phyloP scores from a whole-genome alignment of 805 yeast species.

The Metschnikowia picachoensis region DNA sequence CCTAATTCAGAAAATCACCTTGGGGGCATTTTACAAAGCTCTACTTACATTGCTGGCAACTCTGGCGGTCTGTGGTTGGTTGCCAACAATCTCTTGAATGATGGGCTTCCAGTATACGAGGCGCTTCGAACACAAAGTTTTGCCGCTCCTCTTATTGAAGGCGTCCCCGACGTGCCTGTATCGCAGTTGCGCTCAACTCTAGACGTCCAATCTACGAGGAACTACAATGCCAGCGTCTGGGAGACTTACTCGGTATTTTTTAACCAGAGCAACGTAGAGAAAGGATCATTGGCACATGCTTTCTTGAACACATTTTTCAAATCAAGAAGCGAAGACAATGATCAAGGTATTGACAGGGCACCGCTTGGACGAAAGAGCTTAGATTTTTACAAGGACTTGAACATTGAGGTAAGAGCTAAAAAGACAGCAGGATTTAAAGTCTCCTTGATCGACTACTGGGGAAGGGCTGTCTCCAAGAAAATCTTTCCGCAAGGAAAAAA shows the following conservation, averaged over 20 bases:
- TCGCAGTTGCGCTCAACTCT: constrained; percentile 12
- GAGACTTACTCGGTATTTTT: constrained; percentile 2
- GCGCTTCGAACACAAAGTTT: constrained; percentile 24
- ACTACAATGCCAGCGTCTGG: constrained; percentile 52
- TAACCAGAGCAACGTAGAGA: constrained; percentile 6
- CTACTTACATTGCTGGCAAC: constrained; percentile 58
- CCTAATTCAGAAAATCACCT: constrained; percentile 29
- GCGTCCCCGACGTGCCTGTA: constrained; percentile 51
- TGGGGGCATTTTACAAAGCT: constrained; percentile 52
- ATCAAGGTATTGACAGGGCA: background rate
- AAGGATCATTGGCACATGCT: constrained; percentile 5
- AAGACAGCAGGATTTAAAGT: constrained; percentile 50
- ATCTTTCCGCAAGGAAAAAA: constrained; percentile 37
- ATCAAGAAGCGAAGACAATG: background rate
- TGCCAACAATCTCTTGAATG: constrained; percentile 38
- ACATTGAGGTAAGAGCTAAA: constrained; percentile 50
- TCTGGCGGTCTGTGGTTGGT: constrained; percentile 76
- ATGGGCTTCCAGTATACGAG: constrained; percentile 23
- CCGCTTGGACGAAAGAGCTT: constrained; percentile 5
- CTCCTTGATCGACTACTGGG: constrained; percentile 68
- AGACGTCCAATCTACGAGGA: constrained; percentile 48
- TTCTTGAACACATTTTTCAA: constrained; percentile 9
- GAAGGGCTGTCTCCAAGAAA: constrained; percentile 51
- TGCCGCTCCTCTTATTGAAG: constrained; percentile 48
- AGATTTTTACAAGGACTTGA: constrained; percentile 49